These are phyloP conservation scores for Gaertneriomyces sp. DNA, from an alignment of 192 early-diverging fungal genomes.

Conservation along the genomic window DNA sequence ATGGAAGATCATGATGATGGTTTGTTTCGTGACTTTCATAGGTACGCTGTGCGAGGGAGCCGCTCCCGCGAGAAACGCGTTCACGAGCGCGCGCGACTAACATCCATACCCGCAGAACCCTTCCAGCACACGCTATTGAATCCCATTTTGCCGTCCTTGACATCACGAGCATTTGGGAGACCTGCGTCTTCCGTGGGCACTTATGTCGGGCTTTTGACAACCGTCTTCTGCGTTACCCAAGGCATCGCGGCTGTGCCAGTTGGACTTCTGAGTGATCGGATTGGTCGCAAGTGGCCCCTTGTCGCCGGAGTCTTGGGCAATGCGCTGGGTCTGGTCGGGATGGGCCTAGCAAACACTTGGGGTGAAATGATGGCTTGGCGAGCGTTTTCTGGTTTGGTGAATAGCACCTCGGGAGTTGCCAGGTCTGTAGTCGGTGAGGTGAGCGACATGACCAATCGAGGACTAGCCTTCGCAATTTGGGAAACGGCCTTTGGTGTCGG, in stretches of 20 bases:
- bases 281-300: constrained; percentile 77
- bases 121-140: constrained; percentile 61
- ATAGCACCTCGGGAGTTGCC: constrained; percentile 62
- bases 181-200: constrained; percentile 74
- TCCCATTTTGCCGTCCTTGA: constrained; percentile 86
- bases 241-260: constrained; percentile 57
- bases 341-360: constrained; percentile 14
- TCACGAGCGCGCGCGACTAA: constrained; percentile 8
- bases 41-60: constrained; percentile 7
- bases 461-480: constrained; percentile 71
- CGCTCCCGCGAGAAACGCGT: constrained; percentile 16
- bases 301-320: constrained; percentile 78
- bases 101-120: constrained; percentile 47
- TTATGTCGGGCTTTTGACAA: constrained; percentile 74
- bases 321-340: constrained; percentile 67
- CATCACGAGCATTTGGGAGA: constrained; percentile 58
- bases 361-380: too few species aligned
- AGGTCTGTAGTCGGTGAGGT: constrained; percentile 84
- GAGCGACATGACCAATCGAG: constrained; percentile 74
- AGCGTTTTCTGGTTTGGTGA: constrained; percentile 39
- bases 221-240: constrained; percentile 68
- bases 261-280: constrained; percentile 72
- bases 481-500: constrained; percentile 71
- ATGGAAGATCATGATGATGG: constrained; percentile 42
- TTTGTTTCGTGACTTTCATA: constrained; percentile 51